These are phyloP conservation scores for Candida awuae DNA, from an alignment of 805 yeast genomes.

Conservation along the genomic window DNA sequence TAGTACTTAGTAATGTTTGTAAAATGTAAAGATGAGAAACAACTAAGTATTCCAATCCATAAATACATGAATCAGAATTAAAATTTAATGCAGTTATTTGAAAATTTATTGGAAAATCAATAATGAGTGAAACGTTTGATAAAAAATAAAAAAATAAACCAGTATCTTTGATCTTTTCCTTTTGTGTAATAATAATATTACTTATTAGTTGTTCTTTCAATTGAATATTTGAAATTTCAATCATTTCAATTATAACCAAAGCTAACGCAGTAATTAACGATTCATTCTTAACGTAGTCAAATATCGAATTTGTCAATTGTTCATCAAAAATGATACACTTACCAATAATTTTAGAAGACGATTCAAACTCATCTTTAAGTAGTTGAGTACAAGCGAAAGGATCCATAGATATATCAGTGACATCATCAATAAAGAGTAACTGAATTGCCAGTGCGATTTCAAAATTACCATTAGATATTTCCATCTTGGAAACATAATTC, in stretches of 20 bases:
- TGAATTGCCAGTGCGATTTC: conserved; percentile 1
- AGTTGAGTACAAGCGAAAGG: background rate
- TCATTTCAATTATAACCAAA: conserved; percentile 17
- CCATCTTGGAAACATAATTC: conserved; percentile 3
- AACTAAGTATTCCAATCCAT: conserved; percentile 13
- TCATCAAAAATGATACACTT: conserved; percentile 2
- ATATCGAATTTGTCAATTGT: background rate
- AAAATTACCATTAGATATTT: background rate
- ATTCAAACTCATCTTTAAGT: background rate
- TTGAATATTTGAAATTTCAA: conserved; percentile 17
- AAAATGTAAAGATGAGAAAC: conserved; percentile 20
- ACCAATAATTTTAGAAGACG: conserved; percentile 6
- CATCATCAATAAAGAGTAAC: conserved; percentile 1
- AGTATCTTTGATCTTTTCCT: conserved; percentile 20
- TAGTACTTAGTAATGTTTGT: conserved; percentile 12
- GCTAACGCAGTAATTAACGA: conserved; percentile 4
- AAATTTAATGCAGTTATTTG: conserved; percentile 15
- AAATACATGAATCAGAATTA: conserved; percentile 12
- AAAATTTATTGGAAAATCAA: conserved; percentile 21
- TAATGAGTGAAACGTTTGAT: conserved; percentile 20
- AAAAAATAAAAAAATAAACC: conserved; percentile 27
- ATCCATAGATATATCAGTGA: background rate
- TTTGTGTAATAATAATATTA: conserved; percentile 19
- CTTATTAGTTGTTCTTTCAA: conserved; percentile 21
- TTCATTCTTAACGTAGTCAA: conserved; percentile 8